A percentile compares a stretch with the other conserved stretches of the same genome.
These are phyloP conservation scores for Agrostemma githago DNA, from an alignment of 148 eudicot genomes.

Conservation along the genomic window DNA sequence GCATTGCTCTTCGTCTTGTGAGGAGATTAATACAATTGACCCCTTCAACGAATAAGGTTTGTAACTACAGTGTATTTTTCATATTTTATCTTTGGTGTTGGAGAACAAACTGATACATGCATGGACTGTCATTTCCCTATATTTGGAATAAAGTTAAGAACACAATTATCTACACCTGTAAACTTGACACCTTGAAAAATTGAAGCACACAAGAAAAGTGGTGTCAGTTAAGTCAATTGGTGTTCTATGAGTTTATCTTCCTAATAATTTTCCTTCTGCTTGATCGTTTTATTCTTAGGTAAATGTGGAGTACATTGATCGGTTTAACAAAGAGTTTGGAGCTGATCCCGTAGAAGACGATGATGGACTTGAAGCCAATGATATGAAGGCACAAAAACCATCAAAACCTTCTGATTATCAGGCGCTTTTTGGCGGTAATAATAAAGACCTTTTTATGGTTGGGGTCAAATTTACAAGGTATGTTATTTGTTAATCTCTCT, in stretches of 20 bases:
- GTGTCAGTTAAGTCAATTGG: not conserved
- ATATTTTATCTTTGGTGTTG: not conserved
- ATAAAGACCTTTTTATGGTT: slow-evolving; percentile 79
- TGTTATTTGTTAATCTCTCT: slow-evolving; percentile 10
- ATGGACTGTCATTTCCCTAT: not conserved
- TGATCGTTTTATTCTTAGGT: slow-evolving; percentile 41
- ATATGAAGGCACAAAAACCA: slow-evolving; percentile 34
- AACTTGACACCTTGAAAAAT: not conserved
- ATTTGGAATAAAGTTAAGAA: not conserved
- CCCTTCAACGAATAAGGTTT: slow-evolving; percentile 70
- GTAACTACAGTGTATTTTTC: slow-evolving; percentile 7
- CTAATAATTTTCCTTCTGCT: slow-evolving; percentile 12
- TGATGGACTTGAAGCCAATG: slow-evolving; percentile 32
- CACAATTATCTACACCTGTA: not conserved
- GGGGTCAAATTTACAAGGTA: slow-evolving; percentile 86
- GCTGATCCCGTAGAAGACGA: slow-evolving; percentile 34
- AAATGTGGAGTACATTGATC: slow-evolving; percentile 66
- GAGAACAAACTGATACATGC: not conserved
- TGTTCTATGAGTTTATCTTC: not conserved
- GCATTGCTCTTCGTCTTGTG: slow-evolving; percentile 74
- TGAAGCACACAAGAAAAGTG: not conserved
- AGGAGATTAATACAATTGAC: slow-evolving; percentile 75
- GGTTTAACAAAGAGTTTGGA: slow-evolving; percentile 68
- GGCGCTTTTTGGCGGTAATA: slow-evolving; percentile 77
- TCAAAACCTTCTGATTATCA: slow-evolving; percentile 76